These are phyloP conservation scores for Colletotrichum tanaceti DNA, from an alignment of 2,329 filamentous ascomycete genomes.

Conservation along the genomic window DNA sequence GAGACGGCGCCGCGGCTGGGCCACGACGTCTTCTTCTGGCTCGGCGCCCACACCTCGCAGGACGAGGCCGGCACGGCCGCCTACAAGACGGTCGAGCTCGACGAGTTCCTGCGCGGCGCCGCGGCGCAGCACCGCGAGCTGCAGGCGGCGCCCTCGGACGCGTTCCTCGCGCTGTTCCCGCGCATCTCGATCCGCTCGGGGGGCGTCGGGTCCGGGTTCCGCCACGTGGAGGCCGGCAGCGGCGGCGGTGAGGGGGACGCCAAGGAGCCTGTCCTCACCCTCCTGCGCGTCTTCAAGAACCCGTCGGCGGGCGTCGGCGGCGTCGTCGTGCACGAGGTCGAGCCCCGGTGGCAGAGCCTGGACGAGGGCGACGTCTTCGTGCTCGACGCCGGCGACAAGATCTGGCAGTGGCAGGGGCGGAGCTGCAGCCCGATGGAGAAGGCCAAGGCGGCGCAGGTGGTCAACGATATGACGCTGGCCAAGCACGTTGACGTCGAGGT, in stretches of 20 bases:
- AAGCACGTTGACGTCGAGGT: conserved; percentile 76
- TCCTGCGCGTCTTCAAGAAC: conserved; percentile 74
- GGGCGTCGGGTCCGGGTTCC: conserved; percentile 72
- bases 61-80: conserved; percentile 77
- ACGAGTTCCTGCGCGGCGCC: conserved; percentile 71
- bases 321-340: conserved; percentile 73
- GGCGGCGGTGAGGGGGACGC: conserved; percentile 29
- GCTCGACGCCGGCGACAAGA: conserved; percentile 70
- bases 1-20: conserved; percentile 58
- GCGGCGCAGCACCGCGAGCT: conserved; percentile 75
- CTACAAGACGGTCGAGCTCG: conserved; percentile 78
- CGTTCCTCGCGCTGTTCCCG: conserved; percentile 71
- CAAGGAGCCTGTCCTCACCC: conserved; percentile 57
- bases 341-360: conserved; percentile 69
- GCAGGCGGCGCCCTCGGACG: conserved; percentile 68
- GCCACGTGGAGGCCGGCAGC: conserved; percentile 63
- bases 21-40: conserved; percentile 78
- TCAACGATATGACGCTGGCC: conserved; percentile 71
- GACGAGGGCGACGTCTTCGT: conserved; percentile 76
- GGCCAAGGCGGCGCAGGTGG: conserved; percentile 74
- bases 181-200: conserved; percentile 69
- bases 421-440: conserved; percentile 76
- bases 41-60: conserved; percentile 72
- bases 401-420: conserved; percentile 77
- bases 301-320: conserved; percentile 58